Evolutionary conservation across 805 yeast genomes (phyloP).

Genomic region (Wickerhamiella qilinensis): DNA sequence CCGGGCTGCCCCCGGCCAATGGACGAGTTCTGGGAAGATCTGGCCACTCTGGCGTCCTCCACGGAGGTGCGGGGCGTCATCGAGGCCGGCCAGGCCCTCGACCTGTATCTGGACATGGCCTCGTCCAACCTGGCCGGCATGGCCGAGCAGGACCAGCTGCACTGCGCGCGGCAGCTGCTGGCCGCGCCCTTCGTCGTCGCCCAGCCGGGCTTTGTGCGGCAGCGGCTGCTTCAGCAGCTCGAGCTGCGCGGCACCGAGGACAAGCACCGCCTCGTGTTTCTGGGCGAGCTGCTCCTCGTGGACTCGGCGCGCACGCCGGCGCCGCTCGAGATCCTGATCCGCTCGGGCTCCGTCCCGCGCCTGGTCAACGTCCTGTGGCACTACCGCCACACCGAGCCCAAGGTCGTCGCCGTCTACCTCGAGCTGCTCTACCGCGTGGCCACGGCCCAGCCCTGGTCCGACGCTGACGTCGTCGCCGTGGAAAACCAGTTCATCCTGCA

Average conservation of each 20-base stretch:
- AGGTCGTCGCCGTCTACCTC: constrained; percentile 29
- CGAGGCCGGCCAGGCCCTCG: constrained; percentile 5
- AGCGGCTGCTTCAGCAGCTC: constrained; percentile 3
- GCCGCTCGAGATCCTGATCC: background rate
- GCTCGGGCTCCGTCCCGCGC: background rate
- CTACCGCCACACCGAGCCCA: constrained; percentile 23
- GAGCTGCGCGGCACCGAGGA: background rate
- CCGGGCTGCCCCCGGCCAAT: background rate
- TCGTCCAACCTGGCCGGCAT: constrained; percentile 1
- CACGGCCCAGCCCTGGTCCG: background rate
- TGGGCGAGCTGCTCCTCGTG: constrained; percentile 1
- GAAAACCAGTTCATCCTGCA: background rate
- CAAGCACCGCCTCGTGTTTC: background rate
- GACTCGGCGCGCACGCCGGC: background rate
- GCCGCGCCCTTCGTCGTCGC: background rate
- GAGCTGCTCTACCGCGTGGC: constrained; percentile 29
- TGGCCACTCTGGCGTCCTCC: constrained; percentile 2
- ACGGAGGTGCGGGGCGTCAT: background rate
- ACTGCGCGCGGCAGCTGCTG: constrained; percentile 5
- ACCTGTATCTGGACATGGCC: constrained; percentile 6
- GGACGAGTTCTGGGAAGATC: constrained; percentile 7
- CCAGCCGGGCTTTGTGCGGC: constrained; percentile 2
- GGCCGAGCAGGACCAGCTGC: background rate
- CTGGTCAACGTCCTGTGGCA: constrained; percentile 28
- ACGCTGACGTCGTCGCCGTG: background rate